A percentile compares a stretch with the other conserved stretches of the same genome.
Conservation (phyloP, 2,329 filamentous ascomycete genomes). For the Chaetoscypha palmicola region DNA sequence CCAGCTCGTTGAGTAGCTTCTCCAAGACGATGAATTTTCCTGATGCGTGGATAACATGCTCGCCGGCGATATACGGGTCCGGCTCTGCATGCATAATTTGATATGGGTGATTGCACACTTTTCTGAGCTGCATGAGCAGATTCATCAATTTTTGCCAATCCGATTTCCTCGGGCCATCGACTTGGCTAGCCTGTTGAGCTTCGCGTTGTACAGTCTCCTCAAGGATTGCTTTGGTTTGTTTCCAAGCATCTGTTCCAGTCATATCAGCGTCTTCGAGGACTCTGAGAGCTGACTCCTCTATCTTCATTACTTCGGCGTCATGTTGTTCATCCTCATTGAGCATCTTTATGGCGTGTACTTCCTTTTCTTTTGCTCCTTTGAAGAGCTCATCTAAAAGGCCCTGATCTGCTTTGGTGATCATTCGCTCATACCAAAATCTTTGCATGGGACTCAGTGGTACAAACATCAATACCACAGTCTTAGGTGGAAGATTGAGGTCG, state of each 20-base stretch:
- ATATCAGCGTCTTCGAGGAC: constrained; percentile 29
- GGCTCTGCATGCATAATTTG: constrained; percentile 27
- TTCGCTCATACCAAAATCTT: constrained; percentile 48
- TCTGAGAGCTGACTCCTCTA: constrained; percentile 30
- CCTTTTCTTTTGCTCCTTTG: constrained; percentile 31
- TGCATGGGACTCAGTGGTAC: constrained; percentile 53
- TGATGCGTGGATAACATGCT: constrained; percentile 82
- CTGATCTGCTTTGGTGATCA: constrained; percentile 48
- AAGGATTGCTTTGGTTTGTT: constrained; percentile 38
- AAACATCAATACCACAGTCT: constrained; percentile 49
- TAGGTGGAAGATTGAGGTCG: constrained; percentile 47
- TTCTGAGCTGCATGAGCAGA: constrained; percentile 88
- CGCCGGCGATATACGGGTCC: constrained; percentile 60
- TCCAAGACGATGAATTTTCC: constrained; percentile 80
- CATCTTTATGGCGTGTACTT: neutral
- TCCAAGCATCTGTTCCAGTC: constrained; percentile 37
- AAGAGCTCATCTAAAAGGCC: constrained; percentile 47
- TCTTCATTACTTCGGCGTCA: constrained; percentile 25
- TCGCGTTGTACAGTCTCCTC: constrained; percentile 35
- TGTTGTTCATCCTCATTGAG: constrained; percentile 37
- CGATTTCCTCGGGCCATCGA: constrained; percentile 27
- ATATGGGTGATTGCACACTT: constrained; percentile 86
- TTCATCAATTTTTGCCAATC: constrained; percentile 65
- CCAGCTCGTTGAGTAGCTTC: constrained; percentile 75
- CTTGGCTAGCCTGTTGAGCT: constrained; percentile 10